Percentiles rank a stretch among this genome's conserved stretches.
Evolutionary conservation across 345 rosid species (phyloP).

Genomic region (Raphanus sativus): DNA sequence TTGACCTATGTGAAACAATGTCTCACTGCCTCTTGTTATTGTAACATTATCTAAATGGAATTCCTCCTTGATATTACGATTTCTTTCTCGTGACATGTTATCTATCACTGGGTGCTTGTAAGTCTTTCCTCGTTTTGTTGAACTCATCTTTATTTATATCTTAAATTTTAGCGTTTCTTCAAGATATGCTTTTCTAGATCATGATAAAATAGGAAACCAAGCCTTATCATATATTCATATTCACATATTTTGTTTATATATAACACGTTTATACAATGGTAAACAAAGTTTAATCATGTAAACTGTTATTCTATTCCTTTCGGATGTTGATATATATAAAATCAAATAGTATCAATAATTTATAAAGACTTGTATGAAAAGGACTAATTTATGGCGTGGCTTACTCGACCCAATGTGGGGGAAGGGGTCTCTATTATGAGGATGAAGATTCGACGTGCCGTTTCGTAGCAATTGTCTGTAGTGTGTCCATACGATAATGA

Average conservation of each 20-base stretch:
- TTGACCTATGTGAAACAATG: slow-evolving; percentile 6
- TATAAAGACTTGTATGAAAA: slow-evolving; percentile 1
- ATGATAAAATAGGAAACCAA: background rate
- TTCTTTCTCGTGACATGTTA: background rate
- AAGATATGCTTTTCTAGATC: background rate
- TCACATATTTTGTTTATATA: background rate
- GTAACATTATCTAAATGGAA: background rate
- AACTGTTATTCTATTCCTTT: background rate
- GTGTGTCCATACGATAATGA: background rate
- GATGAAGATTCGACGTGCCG: slow-evolving; percentile 4
- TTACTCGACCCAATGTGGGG: slow-evolving; percentile 11
- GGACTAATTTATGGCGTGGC: slow-evolving; percentile 7
- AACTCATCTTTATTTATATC: background rate
- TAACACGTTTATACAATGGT: background rate
- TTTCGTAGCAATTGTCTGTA: slow-evolving; percentile 5
- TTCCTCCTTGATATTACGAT: background rate
- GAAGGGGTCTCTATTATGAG: slow-evolving; percentile 4
- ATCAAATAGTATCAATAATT: background rate
- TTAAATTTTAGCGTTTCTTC: background rate
- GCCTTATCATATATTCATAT: too few relatives aligned
- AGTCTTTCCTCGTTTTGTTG: background rate
- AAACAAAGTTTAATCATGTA: background rate
- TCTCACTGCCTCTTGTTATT: background rate
- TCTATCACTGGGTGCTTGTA: background rate
- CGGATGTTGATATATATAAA: background rate